Evolutionary conservation across 108 stramenopile genomes (phyloP), one percentile per base, ranked within the genome.

Genomic region (Cyclotella cryptica): DNA sequence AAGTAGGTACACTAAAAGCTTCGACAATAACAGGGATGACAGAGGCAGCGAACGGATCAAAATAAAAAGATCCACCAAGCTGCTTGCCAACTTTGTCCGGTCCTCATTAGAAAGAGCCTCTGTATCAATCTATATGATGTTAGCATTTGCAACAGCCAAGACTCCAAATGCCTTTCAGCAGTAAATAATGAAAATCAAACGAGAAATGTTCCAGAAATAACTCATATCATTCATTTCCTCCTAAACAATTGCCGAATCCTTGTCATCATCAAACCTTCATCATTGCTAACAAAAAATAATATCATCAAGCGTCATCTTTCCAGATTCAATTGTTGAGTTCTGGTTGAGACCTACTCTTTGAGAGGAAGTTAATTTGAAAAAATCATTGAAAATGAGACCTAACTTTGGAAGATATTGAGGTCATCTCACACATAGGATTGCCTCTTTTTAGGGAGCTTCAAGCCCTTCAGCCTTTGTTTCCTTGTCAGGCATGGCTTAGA

Each of bases 281-380:
- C 60, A 61, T 61, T 61, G 60, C 60, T 10, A 61, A 9, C 15
- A 30, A n/a, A 61, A 61, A 12, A 61, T 30, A 30, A 61, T 30
- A 10, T 30, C 60, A 10, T 61, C 60, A 39, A 61, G 35, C 60
- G 35, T 61, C 9, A 61, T 29, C 60, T 61, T 61, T 4, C 60
- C 60, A 17, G 60, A 30, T 21, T 61, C 60, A 17, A 35, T 30
- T 2, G 60, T 61, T 13, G 60, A 30, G 30, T 35, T 39, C 19
- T 61, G 18, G 7, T 13, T 12, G 14, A 61, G 60, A 39, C 60
- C 60, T 61, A n/a, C 3, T n/a, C 15, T 35, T 5, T 10, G 35
- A 30, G 30, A 13, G 29, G 13, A 1, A 17, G 1, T 10, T 19
- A 14, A 61, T 0, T 35, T 12, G 30, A 61, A 13, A 24, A 12